Evolutionary conservation across 1,284 basidiomycete genomes (phyloP).

Genomic region (Pyrrhoderma noxium): DNA sequence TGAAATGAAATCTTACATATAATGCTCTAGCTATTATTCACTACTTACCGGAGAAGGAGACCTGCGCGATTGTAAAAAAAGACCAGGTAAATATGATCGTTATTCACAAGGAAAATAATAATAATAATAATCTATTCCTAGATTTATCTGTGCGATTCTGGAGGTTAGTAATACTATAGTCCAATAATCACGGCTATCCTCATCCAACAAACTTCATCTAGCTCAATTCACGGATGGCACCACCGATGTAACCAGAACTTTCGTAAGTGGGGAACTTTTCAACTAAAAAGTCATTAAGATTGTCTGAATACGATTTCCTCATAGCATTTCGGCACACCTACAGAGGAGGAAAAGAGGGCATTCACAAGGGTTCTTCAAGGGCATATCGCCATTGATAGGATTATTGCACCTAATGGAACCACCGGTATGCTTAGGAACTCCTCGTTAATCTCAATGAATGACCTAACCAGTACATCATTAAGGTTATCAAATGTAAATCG

Average conservation of each 20-base stretch:
- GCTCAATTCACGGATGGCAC: slow-evolving; percentile 91
- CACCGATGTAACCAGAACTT: slow-evolving; percentile 89
- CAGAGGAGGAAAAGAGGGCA: slow-evolving; percentile 75
- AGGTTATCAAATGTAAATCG: no score
- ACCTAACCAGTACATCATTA: no score
- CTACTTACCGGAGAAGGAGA: slow-evolving; percentile 74
- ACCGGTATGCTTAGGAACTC: slow-evolving; percentile 46
- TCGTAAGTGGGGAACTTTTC: slow-evolving; percentile 38
- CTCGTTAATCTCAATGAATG: no score
- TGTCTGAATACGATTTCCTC: slow-evolving; percentile 4
- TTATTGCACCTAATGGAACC: slow-evolving; percentile 83
- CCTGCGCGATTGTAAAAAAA: slow-evolving; percentile 69
- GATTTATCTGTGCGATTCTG: slow-evolving; percentile 95
- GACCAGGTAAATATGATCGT: slow-evolving; percentile 48
- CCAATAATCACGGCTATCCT: not conserved
- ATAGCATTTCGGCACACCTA: slow-evolving; percentile 87
- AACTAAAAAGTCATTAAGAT: no score
- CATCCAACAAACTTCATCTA: slow-evolving; percentile 23
- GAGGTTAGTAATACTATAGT: slow-evolving; percentile 41
- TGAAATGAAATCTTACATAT: not conserved
- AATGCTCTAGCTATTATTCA: slow-evolving; percentile 77
- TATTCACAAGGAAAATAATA: not conserved
- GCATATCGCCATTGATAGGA: slow-evolving; percentile 86
- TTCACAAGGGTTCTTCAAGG: slow-evolving; percentile 96
- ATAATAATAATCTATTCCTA: slow-evolving; percentile 24